Conservation (phyloP, 1,139 yeast species). For the Saccharomycopsis hybrid region DNA sequence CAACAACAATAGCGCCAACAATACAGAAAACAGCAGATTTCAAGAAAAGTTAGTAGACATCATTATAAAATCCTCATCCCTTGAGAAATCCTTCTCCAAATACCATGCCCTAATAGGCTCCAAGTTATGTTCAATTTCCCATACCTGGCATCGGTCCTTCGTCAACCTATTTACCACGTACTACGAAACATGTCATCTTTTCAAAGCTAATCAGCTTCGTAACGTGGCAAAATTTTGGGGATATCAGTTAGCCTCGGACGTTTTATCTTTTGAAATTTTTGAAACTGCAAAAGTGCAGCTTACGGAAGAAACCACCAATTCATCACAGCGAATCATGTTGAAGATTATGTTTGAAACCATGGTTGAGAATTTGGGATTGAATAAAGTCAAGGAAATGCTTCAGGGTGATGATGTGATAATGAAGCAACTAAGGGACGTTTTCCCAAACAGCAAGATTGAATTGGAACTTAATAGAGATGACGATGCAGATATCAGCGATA, state of each 20-base stretch:
- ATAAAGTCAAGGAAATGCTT: conserved; percentile 42
- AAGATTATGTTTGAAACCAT: conserved; percentile 78
- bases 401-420: conserved; percentile 11
- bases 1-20: background rate
- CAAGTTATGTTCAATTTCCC: conserved; percentile 45
- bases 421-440: conserved; percentile 7
- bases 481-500: background rate
- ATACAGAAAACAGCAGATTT: conserved; percentile 5
- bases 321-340: conserved; percentile 76
- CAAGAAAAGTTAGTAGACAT: conserved; percentile 40
- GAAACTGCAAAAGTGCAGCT: conserved; percentile 39
- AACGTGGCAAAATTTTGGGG: conserved; percentile 87
- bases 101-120: conserved; percentile 78
- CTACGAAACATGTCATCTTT: conserved; percentile 53
- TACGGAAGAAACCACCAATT: conserved; percentile 66
- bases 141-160: conserved; percentile 54
- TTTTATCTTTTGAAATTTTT: conserved; percentile 57
- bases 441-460: conserved; percentile 9
- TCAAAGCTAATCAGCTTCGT: conserved; percentile 67
- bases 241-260: conserved; percentile 68
- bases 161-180: conserved; percentile 46
- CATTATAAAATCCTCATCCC: conserved; percentile 77
- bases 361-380: conserved; percentile 69
- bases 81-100: conserved; percentile 83
- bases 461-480: background rate